Evolutionary conservation across 371 early-diverging fungal species (phyloP).

Genomic region (Mortierella sp.): DNA sequence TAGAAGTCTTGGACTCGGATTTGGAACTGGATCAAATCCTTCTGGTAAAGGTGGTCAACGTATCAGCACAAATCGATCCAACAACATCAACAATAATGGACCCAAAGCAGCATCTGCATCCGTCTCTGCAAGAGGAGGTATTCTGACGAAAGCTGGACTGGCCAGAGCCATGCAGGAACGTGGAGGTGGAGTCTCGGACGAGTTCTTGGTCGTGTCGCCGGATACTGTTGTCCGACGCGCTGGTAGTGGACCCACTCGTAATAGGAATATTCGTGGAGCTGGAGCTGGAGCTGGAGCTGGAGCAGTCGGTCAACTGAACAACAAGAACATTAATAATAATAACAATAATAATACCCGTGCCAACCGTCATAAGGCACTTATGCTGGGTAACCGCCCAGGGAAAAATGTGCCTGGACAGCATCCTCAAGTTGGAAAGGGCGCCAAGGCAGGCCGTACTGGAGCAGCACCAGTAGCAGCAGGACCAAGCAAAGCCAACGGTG

Average conservation of each 20-base stretch:
- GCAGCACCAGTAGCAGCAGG: constrained; percentile 5
- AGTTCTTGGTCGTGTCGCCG: constrained; percentile 23
- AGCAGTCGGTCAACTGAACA: too few relatives aligned
- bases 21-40: constrained; percentile 22
- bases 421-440: neutral
- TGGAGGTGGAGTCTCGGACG: constrained; percentile 42
- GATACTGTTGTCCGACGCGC: neutral
- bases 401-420: neutral
- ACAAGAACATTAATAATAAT: neutral
- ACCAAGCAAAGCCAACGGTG: constrained; percentile 1
- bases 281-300: neutral
- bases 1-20: constrained; percentile 23
- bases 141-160: constrained; percentile 37
- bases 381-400: constrained; percentile 28
- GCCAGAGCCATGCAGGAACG: constrained; percentile 55
- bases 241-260: neutral
- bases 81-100: neutral
- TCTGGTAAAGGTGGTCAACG: constrained; percentile 12
- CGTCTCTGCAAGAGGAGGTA: constrained; percentile 5
- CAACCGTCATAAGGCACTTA: constrained; percentile 24
- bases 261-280: neutral
- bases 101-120: neutral
- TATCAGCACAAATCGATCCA: constrained; percentile 24
- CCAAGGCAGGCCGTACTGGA: constrained; percentile 1
- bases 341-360: constrained; percentile 10